A percentile compares a stretch with the other conserved stretches of the same genome.
These are phyloP conservation scores for Ceratobasidium sp. DNA, from an alignment of 1,284 basidiomycete genomes.

Conservation along the genomic window DNA sequence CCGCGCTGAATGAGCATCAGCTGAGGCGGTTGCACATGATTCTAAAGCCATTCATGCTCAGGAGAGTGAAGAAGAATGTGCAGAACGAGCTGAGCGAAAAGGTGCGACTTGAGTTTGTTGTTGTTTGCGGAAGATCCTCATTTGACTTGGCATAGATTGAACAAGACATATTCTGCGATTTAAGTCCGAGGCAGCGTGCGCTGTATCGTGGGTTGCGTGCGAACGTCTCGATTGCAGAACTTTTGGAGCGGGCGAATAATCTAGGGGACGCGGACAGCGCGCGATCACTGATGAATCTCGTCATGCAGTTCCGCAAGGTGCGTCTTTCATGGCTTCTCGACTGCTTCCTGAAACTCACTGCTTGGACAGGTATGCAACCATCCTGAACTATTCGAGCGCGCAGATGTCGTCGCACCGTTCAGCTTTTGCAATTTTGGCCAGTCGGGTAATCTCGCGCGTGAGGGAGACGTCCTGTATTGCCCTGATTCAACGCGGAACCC, in stretches of 20 bases:
- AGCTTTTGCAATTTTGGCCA: slow-evolving; percentile 87
- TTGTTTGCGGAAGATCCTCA: neutral
- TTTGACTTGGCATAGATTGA: slow-evolving; percentile 75
- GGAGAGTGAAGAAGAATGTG: slow-evolving; percentile 97
- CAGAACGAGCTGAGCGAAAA: slow-evolving; percentile 99
- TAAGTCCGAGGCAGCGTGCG: slow-evolving; percentile 93
- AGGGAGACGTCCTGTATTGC: slow-evolving; percentile 84
- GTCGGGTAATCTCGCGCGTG: slow-evolving; percentile 83
- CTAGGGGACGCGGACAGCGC: slow-evolving; percentile 90
- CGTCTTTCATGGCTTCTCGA: slow-evolving; percentile 40
- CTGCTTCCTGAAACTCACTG: slow-evolving; percentile 38
- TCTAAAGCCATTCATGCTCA: slow-evolving; percentile 98
- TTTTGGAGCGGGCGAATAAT: slow-evolving; percentile 92
- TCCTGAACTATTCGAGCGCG: slow-evolving; percentile 97
- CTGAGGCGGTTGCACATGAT: slow-evolving; percentile 98
- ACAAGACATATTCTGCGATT: slow-evolving; percentile 93
- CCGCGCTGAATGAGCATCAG: slow-evolving; percentile 95
- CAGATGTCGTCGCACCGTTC: slow-evolving; percentile 93
- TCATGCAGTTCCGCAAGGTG: slow-evolving; percentile 99
- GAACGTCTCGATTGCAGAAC: slow-evolving; percentile 94
- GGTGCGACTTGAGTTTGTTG: slow-evolving; percentile 59
- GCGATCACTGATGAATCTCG: slow-evolving; percentile 96
- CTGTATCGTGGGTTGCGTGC: slow-evolving; percentile 91
- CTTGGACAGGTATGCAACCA: slow-evolving; percentile 89
- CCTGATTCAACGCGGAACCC: slow-evolving; percentile 90